Conservation (phyloP, 441 rosid genomes). For the Kokia cookei region DNA sequence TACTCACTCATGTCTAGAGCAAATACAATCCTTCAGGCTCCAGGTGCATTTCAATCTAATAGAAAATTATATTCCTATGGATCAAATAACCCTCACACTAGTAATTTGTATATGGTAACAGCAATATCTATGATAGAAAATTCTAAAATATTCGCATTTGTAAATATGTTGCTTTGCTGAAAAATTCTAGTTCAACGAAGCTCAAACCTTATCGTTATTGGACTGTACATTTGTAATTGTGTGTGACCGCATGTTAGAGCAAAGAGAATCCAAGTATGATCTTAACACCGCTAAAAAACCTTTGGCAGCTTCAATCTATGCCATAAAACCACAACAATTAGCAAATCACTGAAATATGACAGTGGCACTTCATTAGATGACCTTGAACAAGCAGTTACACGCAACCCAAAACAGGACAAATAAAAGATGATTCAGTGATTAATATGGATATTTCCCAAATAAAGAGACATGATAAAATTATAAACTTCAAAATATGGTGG, state of each 20-base stretch:
- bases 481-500: neutral
- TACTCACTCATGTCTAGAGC: neutral
- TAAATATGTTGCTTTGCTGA: neutral
- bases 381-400: neutral
- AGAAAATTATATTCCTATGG: neutral
- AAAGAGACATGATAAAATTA: neutral
- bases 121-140: neutral
- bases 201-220: constrained; percentile 74
- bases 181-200: neutral
- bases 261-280: constrained; percentile 59
- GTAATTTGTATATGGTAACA: neutral
- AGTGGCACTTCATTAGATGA: neutral
- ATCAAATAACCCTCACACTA: neutral
- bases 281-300: constrained; percentile 53
- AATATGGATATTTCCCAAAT: neutral
- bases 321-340: neutral
- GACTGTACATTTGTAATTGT: constrained; percentile 82
- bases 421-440: neutral
- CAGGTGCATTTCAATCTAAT: neutral
- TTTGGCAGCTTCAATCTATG: constrained; percentile 67
- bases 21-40: neutral
- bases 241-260: constrained; percentile 70
- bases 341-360: neutral
- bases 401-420: neutral
- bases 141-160: neutral